Evolutionary conservation across 2,329 filamentous ascomycete species (phyloP).

Genomic region (Diplodia seriata): DNA sequence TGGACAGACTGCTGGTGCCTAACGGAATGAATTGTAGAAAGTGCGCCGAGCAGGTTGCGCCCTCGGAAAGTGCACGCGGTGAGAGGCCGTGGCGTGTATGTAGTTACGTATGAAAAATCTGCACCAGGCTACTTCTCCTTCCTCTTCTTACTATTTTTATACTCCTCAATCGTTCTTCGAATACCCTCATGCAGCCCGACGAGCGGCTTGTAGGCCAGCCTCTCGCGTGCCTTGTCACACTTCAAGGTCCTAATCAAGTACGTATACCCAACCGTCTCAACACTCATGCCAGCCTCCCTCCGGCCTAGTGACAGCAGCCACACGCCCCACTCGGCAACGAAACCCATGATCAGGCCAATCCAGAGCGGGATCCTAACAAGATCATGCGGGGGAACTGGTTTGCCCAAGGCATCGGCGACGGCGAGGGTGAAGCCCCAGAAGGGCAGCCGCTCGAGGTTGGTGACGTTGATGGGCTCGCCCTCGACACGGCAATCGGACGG

Average conservation of each 20-base stretch:
- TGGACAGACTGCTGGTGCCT: too few species aligned
- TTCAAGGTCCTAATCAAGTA: background rate
- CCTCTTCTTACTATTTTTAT: background rate
- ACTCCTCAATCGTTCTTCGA: background rate
- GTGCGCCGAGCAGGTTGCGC: too few species aligned
- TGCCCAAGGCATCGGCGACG: background rate
- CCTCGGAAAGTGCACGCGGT: too few species aligned
- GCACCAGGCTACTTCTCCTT: background rate
- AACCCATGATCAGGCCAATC: background rate
- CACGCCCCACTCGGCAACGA: background rate
- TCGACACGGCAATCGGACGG: background rate
- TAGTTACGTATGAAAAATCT: too few species aligned
- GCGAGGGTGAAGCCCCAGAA: background rate
- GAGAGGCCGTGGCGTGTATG: too few species aligned
- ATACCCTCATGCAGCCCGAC: background rate
- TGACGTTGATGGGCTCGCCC: background rate
- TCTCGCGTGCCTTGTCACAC: background rate
- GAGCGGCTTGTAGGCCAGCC: too few species aligned
- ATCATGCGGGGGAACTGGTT: background rate
- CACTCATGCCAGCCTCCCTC: background rate
- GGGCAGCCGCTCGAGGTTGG: background rate
- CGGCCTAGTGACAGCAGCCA: background rate
- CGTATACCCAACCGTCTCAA: background rate
- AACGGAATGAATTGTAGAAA: too few species aligned
- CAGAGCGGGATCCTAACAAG: background rate